Evolutionary conservation across 768 basidiomycete species (phyloP).

Genomic region (Collybiopsis luxurians): DNA sequence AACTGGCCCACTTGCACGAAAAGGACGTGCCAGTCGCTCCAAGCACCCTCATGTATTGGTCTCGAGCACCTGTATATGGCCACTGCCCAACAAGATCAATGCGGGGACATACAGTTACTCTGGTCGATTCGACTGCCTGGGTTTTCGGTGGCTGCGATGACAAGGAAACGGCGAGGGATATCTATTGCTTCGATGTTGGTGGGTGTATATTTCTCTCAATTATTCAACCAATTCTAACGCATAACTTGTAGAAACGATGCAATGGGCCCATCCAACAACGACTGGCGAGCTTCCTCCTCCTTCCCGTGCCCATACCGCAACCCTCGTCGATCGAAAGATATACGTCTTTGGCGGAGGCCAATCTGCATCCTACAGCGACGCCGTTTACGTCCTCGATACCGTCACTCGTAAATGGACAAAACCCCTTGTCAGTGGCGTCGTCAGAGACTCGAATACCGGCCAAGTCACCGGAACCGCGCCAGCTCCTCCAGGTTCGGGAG

Average conservation of each 20-base stretch:
- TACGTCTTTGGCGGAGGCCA: slow-evolving; percentile 88
- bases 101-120: slow-evolving; percentile 80
- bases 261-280: slow-evolving; percentile 80
- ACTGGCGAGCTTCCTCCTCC: slow-evolving; percentile 79
- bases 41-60: slow-evolving; percentile 84
- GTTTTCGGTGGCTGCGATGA: slow-evolving; percentile 89
- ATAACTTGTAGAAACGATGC: slow-evolving; percentile 68
- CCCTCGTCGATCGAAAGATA: slow-evolving; percentile 75
- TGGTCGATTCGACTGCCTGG: slow-evolving; percentile 84
- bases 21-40: slow-evolving; percentile 59
- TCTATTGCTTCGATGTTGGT: slow-evolving; percentile 88
- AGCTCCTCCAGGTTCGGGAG: slow-evolving; percentile 28
- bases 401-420: slow-evolving; percentile 62
- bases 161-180: slow-evolving; percentile 66
- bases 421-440: slow-evolving; percentile 26
- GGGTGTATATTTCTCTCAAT: slow-evolving; percentile 9
- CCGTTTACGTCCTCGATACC: slow-evolving; percentile 82
- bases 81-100: slow-evolving; percentile 61
- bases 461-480: not conserved
- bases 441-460: not conserved
- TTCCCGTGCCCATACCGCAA: slow-evolving; percentile 85
- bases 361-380: slow-evolving; percentile 78
- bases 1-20: slow-evolving; percentile 48
- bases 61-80: slow-evolving; percentile 77
- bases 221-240: not conserved